These are phyloP conservation scores for Physcomitrium patens DNA, from an alignment of 225 moss, liverwort and hornwort species.

Conservation along the genomic window DNA sequence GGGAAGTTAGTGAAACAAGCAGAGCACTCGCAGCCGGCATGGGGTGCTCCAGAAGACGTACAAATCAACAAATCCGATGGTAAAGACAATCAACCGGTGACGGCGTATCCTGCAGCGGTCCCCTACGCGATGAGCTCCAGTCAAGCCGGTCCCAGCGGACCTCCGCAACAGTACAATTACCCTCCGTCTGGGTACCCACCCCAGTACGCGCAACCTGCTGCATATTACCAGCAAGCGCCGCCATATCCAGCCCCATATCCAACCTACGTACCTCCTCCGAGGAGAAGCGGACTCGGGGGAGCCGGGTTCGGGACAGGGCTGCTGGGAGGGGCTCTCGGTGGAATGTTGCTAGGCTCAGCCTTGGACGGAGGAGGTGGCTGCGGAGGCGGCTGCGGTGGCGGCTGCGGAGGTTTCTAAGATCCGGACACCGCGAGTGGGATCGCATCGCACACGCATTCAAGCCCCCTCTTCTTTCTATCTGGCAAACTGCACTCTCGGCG, in stretches of 20 bases:
- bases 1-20: conserved; percentile 17
- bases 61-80: no score
- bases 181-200: conserved; percentile 3
- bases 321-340: neutral
- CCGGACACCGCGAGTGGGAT: no score
- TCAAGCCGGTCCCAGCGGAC: neutral
- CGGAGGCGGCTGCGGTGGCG: conserved; percentile 17
- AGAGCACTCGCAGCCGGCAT: neutral
- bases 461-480: no score
- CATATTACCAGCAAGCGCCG: neutral
- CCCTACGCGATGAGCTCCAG: neutral
- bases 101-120: neutral
- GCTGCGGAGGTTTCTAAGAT: conserved; percentile 2
- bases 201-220: neutral
- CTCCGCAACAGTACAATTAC: neutral
- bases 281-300: neutral
- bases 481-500: no score
- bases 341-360: conserved; percentile 6
- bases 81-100: neutral
- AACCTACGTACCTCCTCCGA: neutral
- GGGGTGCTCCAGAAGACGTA: no score
- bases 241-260: neutral
- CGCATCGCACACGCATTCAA: no score
- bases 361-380: conserved; percentile 4
- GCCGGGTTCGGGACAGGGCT: conserved; percentile 3